These are phyloP conservation scores for Jatropha multifida DNA, from an alignment of 441 rosid genomes.

Conservation along the genomic window DNA sequence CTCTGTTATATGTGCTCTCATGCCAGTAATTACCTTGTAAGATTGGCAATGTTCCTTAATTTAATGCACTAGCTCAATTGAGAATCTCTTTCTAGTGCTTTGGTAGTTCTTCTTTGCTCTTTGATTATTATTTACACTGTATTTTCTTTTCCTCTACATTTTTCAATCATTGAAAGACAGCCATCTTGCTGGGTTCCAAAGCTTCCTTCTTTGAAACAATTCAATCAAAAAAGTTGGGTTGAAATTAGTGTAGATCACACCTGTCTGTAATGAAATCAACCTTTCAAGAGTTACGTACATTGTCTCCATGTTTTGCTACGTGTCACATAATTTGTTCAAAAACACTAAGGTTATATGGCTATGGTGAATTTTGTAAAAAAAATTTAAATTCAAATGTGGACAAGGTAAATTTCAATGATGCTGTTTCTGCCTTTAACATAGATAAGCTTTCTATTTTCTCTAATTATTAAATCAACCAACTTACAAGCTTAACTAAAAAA, in stretches of 20 bases:
- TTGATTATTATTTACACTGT: neutral
- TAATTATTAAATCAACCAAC: neutral
- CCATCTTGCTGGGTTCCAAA: too few species aligned
- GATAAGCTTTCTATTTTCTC: neutral
- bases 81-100: neutral
- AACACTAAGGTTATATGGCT: neutral
- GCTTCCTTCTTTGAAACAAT: too few species aligned
- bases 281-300: neutral
- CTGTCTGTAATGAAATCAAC: neutral
- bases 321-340: neutral
- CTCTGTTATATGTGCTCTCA: conserved; percentile 76
- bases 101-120: neutral
- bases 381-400: neutral
- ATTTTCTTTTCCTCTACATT: neutral
- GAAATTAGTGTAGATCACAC: neutral
- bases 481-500: neutral
- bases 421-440: too few species aligned
- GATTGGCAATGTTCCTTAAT: conserved; percentile 24
- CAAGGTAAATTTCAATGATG: too few species aligned
- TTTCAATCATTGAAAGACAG: neutral
- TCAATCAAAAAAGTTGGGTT: neutral
- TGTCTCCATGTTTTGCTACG: neutral
- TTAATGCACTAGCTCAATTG: neutral
- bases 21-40: conserved; percentile 89
- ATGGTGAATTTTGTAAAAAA: neutral